phyloP scores from a whole-genome alignment of 2,329 filamentous ascomycete species.

The Fusarium euwallaceae region DNA sequence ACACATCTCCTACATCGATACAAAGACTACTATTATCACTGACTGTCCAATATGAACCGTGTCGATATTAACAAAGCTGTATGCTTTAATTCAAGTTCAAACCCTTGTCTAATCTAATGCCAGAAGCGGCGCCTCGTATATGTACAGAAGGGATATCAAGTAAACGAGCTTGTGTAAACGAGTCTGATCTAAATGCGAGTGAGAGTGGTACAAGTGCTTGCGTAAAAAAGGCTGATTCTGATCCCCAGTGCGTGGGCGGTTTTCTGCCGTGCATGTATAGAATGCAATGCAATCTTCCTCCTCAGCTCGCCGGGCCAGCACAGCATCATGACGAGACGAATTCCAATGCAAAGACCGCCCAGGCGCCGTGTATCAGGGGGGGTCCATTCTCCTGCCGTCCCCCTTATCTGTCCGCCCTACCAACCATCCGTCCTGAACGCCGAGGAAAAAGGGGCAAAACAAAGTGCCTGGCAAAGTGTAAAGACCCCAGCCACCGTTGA shows the following conservation, averaged over 20 bases:
- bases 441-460: slow-evolving; percentile 10
- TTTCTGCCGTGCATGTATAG: slow-evolving; percentile 24
- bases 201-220: slow-evolving; percentile 22
- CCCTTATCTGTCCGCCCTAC: slow-evolving; percentile 1
- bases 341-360: slow-evolving; percentile 31
- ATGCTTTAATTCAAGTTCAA: slow-evolving; percentile 13
- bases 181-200: slow-evolving; percentile 34
- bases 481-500: slow-evolving; percentile 7
- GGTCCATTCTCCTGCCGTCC: slow-evolving; percentile 27
- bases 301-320: slow-evolving; percentile 20
- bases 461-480: slow-evolving; percentile 8
- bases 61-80: background rate
- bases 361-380: slow-evolving; percentile 30
- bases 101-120: slow-evolving; percentile 43
- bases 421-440: slow-evolving; percentile 36
- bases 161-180: slow-evolving; percentile 29
- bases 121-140: slow-evolving; percentile 31
- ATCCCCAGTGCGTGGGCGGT: slow-evolving; percentile 15
- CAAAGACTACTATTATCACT: background rate
- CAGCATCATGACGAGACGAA: slow-evolving; percentile 29
- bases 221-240: slow-evolving; percentile 20
- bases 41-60: background rate
- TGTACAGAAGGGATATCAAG: slow-evolving; percentile 36
- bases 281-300: slow-evolving; percentile 4
- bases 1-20: background rate